Evolutionary conservation across 2,329 filamentous ascomycete genomes (phyloP).

Genomic region (Neofusicoccum laricinum): DNA sequence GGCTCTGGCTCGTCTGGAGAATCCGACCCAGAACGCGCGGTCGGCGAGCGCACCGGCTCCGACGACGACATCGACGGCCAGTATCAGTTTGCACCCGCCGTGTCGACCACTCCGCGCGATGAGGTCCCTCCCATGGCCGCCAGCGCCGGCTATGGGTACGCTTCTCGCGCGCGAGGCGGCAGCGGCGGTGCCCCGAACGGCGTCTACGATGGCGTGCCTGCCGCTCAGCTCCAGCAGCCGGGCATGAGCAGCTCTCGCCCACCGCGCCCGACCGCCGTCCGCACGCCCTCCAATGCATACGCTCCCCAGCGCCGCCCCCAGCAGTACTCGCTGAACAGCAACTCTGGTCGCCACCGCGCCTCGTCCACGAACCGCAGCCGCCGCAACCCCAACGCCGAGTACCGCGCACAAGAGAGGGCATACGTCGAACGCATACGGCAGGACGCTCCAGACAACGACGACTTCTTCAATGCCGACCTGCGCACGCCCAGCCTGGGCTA

Average conservation of each 20-base stretch:
- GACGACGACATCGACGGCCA: constrained; percentile 31
- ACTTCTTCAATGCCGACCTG: constrained; percentile 68
- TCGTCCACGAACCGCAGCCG: constrained; percentile 54
- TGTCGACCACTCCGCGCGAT: constrained; percentile 31
- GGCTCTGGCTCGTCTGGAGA: constrained; percentile 47
- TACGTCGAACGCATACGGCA: constrained; percentile 91
- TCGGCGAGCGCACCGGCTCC: constrained; percentile 48
- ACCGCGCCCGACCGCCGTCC: constrained; percentile 40
- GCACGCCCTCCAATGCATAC: constrained; percentile 51
- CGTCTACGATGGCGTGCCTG: constrained; percentile 28
- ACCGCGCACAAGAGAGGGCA: constrained; percentile 84
- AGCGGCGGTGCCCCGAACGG: constrained; percentile 21
- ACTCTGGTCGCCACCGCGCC: constrained; percentile 53
- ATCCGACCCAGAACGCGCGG: constrained; percentile 42
- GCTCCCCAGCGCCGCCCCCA: constrained; percentile 47
- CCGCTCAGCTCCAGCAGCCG: constrained; percentile 22
- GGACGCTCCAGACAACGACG: constrained; percentile 59
- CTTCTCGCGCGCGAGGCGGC: constrained; percentile 25
- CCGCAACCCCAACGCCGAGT: constrained; percentile 68
- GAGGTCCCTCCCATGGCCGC: constrained; percentile 32
- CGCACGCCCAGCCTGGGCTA: constrained; percentile 68
- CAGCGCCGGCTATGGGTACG: constrained; percentile 27
- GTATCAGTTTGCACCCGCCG: constrained; percentile 39
- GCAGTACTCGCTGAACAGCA: constrained; percentile 44
- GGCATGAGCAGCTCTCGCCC: constrained; percentile 23